These are phyloP conservation scores for Xylaria longipes DNA, from an alignment of 495 filamentous ascomycete genomes.

Conservation along the genomic window DNA sequence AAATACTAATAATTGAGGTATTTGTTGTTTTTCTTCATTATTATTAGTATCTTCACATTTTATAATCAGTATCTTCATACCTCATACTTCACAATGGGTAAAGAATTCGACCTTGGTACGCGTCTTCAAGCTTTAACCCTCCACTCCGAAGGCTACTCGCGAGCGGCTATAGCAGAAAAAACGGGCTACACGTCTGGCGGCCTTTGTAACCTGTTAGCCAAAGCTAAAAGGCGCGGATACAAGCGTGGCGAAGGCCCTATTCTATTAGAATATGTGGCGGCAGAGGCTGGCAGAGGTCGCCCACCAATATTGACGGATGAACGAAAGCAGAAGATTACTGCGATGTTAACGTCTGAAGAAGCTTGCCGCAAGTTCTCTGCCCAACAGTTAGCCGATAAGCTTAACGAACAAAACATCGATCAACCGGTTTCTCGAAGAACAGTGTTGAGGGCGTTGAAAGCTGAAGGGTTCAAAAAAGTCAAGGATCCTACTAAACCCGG, in stretches of 20 bases:
- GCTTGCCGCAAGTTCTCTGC: slow-evolving; percentile 1
- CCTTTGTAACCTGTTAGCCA: neutral
- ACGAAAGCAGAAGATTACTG: neutral
- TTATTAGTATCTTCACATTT: neutral
- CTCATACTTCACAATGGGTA: neutral
- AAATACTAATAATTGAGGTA: neutral
- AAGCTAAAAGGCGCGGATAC: neutral
- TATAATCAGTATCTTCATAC: too few relatives aligned
- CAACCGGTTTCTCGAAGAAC: neutral
- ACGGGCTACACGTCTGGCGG: neutral
- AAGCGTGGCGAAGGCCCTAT: neutral
- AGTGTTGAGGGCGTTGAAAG: neutral
- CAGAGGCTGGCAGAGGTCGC: neutral
- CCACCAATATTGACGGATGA: neutral
- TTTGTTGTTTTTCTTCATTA: neutral
- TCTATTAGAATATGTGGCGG: neutral
- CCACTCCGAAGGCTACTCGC: neutral
- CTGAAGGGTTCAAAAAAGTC: neutral
- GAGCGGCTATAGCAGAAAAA: neutral
- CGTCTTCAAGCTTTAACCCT: slow-evolving; percentile 1
- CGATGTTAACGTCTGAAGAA: neutral
- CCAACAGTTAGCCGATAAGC: neutral
- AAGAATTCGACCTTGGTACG: slow-evolving; percentile 3
- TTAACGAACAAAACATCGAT: neutral
- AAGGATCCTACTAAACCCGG: neutral